These are phyloP conservation scores for Boehmeria nivea DNA, from an alignment of 306 rosid species.

Conservation along the genomic window DNA sequence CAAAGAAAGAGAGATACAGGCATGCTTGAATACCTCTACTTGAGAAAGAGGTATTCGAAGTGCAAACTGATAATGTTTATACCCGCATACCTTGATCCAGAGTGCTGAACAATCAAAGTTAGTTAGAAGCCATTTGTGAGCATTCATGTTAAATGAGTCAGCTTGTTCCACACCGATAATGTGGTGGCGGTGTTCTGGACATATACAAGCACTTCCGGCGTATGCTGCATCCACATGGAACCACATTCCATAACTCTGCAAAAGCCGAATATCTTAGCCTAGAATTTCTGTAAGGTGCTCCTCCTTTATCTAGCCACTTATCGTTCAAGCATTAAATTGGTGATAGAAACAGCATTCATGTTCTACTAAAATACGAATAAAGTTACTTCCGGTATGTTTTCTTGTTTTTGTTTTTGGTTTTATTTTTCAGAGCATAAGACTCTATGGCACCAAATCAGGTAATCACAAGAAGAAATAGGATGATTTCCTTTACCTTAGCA, in stretches of 20 bases:
- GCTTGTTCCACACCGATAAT: slow-evolving; percentile 87
- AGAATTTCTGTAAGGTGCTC: too few relatives aligned
- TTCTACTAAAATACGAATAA: too few relatives aligned
- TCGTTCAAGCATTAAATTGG: background rate
- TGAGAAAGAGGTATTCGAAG: too few relatives aligned
- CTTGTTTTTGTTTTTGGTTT: too few relatives aligned
- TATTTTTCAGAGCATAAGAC: background rate
- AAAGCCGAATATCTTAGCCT: background rate
- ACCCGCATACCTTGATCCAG: slow-evolving; percentile 71
- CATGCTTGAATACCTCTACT: too few relatives aligned
- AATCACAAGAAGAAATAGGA: background rate
- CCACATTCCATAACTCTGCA: slow-evolving; percentile 69
- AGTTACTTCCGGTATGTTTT: too few relatives aligned
- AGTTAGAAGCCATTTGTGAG: slow-evolving; percentile 88
- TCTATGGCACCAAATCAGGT: background rate
- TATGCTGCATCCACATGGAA: slow-evolving; percentile 96
- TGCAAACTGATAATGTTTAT: too few relatives aligned
- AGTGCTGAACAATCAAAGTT: slow-evolving; percentile 91
- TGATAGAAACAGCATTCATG: too few relatives aligned
- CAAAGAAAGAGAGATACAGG: too few relatives aligned
- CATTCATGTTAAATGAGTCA: slow-evolving; percentile 91
- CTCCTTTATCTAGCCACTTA: too few relatives aligned
- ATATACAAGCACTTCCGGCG: slow-evolving; percentile 94
- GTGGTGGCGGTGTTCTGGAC: slow-evolving; percentile 81
- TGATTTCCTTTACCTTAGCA: slow-evolving; percentile 50